These are phyloP conservation scores for Hemileccinum impolitum DNA, from an alignment of 768 basidiomycete genomes.

Conservation along the genomic window DNA sequence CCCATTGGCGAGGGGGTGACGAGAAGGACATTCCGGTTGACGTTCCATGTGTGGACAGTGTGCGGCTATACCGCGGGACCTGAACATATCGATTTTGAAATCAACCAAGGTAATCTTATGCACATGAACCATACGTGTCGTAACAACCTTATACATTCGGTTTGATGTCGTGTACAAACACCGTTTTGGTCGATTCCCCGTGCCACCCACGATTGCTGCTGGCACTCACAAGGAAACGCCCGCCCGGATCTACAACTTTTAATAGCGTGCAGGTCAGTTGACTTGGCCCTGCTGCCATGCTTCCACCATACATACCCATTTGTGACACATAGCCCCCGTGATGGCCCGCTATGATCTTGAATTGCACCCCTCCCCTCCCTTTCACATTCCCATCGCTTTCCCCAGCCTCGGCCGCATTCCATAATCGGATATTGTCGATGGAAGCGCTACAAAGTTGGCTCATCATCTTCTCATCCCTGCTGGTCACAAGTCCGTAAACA, in stretches of 20 bases:
- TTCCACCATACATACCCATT: conserved; percentile 66
- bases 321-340: conserved; percentile 93
- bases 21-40: conserved; percentile 28
- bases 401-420: conserved; percentile 83
- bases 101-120: conserved; percentile 27
- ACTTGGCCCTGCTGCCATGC: conserved; percentile 13
- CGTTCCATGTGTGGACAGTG: conserved; percentile 20
- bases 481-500: conserved; percentile 12
- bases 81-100: conserved; percentile 30
- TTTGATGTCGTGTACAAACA: conserved; percentile 89
- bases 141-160: conserved; percentile 34
- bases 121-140: conserved; percentile 15
- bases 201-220: conserved; percentile 95
- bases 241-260: conserved; percentile 81
- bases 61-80: conserved; percentile 34
- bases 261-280: conserved; percentile 19
- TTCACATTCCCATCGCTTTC: conserved; percentile 63
- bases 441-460: conserved; percentile 60
- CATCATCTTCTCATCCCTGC: conserved; percentile 20
- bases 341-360: conserved; percentile 95
- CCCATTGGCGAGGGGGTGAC: conserved; percentile 27
- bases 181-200: conserved; percentile 85
- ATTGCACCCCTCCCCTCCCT: conserved; percentile 69
- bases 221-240: conserved; percentile 83
- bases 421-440: conserved; percentile 87